Percentiles rank a stretch among this genome's conserved stretches.
phyloP scores from a whole-genome alignment of 192 early-diverging fungal genomes.

The Glomus cerebriforme region DNA sequence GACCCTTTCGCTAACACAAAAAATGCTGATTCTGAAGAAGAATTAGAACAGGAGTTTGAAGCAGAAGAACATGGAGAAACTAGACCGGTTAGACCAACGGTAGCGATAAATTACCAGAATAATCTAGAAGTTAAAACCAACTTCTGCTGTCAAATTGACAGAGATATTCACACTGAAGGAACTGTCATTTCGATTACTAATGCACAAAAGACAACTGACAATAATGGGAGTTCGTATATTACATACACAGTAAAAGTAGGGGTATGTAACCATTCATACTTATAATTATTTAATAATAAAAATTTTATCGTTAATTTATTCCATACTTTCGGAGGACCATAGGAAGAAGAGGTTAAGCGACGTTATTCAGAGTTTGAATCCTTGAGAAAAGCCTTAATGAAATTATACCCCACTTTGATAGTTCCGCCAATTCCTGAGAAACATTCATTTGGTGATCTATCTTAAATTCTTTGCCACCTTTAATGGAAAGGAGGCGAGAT shows the following conservation, averaged over 20 bases:
- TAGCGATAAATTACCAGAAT: background rate
- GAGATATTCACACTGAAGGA: background rate
- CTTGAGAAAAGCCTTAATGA: conserved; percentile 72
- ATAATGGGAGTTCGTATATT: conserved; percentile 46
- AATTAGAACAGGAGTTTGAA: background rate
- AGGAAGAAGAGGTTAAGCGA: conserved; percentile 73
- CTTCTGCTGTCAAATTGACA: conserved; percentile 28
- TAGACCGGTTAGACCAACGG: background rate
- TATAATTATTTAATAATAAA: too few species aligned
- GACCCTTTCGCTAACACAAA: background rate
- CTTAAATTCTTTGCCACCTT: conserved; percentile 38
- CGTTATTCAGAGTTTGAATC: conserved; percentile 98
- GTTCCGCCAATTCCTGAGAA: conserved; percentile 98
- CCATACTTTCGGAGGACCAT: background rate
- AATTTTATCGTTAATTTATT: too few species aligned
- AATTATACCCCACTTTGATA: conserved; percentile 84
- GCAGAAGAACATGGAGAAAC: background rate
- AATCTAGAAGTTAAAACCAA: background rate
- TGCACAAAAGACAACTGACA: conserved; percentile 31
- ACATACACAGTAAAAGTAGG: conserved; percentile 56
- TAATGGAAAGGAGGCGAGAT: conserved; percentile 12
- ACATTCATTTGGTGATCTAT: conserved; percentile 77
- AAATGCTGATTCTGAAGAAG: conserved; percentile 5
- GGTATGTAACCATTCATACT: conserved; percentile 36
- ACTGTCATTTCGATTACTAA: background rate